Conservation (phyloP, 352 stramenopile genomes). For the Thalassiosira hispida region DNA sequence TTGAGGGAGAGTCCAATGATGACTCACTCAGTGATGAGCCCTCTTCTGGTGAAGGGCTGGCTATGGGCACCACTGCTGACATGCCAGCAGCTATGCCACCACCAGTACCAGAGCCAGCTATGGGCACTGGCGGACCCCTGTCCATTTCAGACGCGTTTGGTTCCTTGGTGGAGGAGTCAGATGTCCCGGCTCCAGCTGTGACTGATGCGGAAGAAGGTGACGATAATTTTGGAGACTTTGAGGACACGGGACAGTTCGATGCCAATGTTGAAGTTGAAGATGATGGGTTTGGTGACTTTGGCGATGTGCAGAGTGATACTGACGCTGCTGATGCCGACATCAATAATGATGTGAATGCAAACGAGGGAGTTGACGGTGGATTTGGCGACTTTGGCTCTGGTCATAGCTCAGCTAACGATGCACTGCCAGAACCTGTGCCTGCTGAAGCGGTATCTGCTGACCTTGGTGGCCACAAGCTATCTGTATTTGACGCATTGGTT, state of each 20-base stretch:
- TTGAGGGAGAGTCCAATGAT: too few relatives aligned
- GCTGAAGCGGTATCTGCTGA: too few relatives aligned
- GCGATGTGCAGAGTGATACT: too few relatives aligned
- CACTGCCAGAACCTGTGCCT: too few relatives aligned
- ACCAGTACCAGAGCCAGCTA: too few relatives aligned
- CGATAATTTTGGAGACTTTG: slow-evolving; percentile 43
- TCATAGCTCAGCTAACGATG: neutral
- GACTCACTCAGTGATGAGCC: neutral
- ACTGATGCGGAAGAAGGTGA: neutral
- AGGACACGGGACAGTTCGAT: neutral
- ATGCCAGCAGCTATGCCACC: neutral
- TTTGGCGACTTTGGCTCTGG: slow-evolving; percentile 12
- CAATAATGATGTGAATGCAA: neutral
- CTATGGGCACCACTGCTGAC: too few relatives aligned
- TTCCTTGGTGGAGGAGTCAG: slow-evolving; percentile 27
- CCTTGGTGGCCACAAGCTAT: neutral
- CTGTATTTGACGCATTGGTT: slow-evolving; percentile 15
- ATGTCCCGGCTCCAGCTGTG: neutral
- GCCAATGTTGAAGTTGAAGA: neutral
- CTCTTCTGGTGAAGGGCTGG: neutral
- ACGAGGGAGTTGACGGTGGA: neutral
- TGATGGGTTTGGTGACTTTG: slow-evolving; percentile 43
- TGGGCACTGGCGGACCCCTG: slow-evolving; percentile 1
- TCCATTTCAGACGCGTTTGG: slow-evolving; percentile 22
- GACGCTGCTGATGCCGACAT: slow-evolving; percentile 3